phyloP scores from a whole-genome alignment of 306 rosid genomes.

The Trifolium pratense region DNA sequence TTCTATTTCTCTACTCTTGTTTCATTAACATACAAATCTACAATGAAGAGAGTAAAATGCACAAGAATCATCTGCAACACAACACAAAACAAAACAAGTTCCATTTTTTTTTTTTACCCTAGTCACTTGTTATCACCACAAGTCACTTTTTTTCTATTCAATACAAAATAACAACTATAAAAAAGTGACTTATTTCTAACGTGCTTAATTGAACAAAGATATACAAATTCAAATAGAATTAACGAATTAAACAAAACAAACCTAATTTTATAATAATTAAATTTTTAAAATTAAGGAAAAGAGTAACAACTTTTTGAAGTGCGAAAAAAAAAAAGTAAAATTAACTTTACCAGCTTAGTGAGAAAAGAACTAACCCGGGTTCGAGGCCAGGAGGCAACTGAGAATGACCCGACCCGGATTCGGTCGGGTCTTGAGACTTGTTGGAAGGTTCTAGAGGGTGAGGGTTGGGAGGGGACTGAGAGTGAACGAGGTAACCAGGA shows the following conservation, averaged over 20 bases:
- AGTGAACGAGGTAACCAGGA: not conserved
- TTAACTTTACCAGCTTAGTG: not conserved
- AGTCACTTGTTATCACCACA: conserved; percentile 7
- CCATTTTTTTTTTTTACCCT: conserved; percentile 27
- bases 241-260: not conserved
- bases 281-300: not conserved
- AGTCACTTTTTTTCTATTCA: not conserved
- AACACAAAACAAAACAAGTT: conserved; percentile 3
- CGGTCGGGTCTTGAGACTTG: conserved; percentile 12
- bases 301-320: not conserved
- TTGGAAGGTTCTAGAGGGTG: conserved; percentile 7
- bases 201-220: conserved; percentile 16
- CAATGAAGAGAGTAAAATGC: not conserved
- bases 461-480: not conserved
- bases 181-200: not conserved
- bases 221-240: conserved; percentile 28
- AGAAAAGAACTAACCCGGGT: conserved; percentile 54
- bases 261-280: not conserved
- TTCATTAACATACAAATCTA: conserved; percentile 1
- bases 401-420: conserved; percentile 48
- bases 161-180: not conserved
- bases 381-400: conserved; percentile 30
- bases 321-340: not conserved
- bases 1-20: not conserved
- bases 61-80: conserved; percentile 6